Evolutionary conservation across 345 rosid genomes (phyloP).

Genomic region (Triadica sebifera): DNA sequence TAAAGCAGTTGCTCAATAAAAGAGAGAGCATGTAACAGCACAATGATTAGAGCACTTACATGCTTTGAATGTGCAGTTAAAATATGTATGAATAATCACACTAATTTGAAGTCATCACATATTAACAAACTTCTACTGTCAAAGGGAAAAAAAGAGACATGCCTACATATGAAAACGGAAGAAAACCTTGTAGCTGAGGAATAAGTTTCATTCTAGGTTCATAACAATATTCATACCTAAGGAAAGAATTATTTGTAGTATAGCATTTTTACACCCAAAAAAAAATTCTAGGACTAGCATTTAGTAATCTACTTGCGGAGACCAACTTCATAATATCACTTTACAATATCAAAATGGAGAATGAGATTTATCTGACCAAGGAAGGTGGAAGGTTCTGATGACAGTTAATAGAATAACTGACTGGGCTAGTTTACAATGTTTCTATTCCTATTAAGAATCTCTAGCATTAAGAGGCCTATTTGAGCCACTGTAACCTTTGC

Average conservation of each 20-base stretch:
- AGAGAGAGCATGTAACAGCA: not conserved
- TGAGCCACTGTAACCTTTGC: not conserved
- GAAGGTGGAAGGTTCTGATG: not conserved
- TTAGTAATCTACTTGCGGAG: not conserved
- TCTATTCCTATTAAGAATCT: not conserved
- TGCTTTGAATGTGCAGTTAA: not conserved
- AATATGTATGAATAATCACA: not conserved
- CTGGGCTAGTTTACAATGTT: not conserved
- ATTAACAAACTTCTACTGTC: too few species aligned
- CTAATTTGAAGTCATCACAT: not conserved
- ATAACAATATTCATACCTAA: not conserved
- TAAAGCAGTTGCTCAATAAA: not conserved
- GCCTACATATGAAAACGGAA: not conserved
- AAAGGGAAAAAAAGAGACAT: too few species aligned
- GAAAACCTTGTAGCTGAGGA: not conserved
- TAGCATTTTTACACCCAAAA: too few species aligned
- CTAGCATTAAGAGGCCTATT: not conserved
- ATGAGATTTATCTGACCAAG: not conserved
- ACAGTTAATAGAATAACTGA: not conserved
- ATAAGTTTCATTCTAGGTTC: not conserved
- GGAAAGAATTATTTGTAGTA: not conserved
- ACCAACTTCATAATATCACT: not conserved
- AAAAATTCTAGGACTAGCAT: not conserved
- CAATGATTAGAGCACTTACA: not conserved
- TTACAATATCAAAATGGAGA: not conserved